Evolutionary conservation across 2,329 filamentous ascomycete genomes (phyloP), one percentile per base, ranked within the genome.

Genomic region (Thyridium curvatum): DNA sequence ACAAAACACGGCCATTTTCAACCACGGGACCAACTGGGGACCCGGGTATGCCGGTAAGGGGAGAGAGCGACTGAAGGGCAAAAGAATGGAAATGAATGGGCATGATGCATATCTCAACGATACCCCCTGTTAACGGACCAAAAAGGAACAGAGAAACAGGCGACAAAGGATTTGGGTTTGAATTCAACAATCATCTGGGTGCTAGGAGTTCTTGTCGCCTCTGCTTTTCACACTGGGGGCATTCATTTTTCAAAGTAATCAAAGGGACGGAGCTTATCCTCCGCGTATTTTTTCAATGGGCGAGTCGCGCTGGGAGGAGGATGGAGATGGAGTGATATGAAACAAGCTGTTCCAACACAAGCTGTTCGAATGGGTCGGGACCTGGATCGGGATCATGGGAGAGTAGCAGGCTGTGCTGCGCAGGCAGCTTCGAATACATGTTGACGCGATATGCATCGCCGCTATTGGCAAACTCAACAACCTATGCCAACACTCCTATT

Each of bases 21-120:
- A 28, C 29, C 21, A 6, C 21, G 21, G 5, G 21, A 10, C 21
- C 21, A 26, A 26, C 6, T 6, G 21, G 5, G 21, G 21, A n/a
- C 34, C 15, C 32, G 32, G 34, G 18, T 35, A 18, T 15, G 18
- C 29, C 28, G 17, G 35, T 5, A 39, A 21, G n/a, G n/a, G n/a
- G n/a, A n/a, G n/a, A n/a, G n/a, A n/a, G n/a, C n/a, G 16, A n/a
- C 14, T 15, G 32, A n/a, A n/a, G n/a, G 35, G 18, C 34, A 33
- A 32, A 39, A 50, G 45, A 43, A 43, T 32, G 31, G 45, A 43
- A 39, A 47, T 46, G 21, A 26, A 26, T 26, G 21, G 21, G 44
- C 49, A 47, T 47, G 28, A 44, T 36, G 7, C 44, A 54, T 44
- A 59, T 60, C 57, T 60, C 57, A 59, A 60, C 57, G 57, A 60